A percentile compares a stretch with the other conserved stretches of the same genome.
phyloP scores from a whole-genome alignment of 129 eudicot genomes.

The Heracleum sosnowskyi region DNA sequence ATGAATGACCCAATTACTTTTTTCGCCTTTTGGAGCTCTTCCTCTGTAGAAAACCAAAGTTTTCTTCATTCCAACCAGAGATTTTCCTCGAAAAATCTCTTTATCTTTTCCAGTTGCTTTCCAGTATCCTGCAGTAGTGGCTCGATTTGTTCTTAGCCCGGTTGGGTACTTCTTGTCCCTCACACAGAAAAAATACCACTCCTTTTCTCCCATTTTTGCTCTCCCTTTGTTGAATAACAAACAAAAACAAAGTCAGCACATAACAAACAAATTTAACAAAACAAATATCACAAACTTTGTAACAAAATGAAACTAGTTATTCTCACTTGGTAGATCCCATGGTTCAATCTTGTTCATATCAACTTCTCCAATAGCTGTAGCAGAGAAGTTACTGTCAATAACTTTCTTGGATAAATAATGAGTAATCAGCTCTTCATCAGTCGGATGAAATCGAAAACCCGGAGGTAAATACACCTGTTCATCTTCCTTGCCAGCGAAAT shows the following conservation, averaged over 20 bases:
- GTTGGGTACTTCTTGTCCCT: constrained; percentile 96
- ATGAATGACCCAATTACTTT: constrained; percentile 89
- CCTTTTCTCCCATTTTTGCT: constrained; percentile 94
- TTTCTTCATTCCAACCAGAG: constrained; percentile 90
- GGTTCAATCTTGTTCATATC: constrained; percentile 98
- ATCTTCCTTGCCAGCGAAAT: constrained; percentile 28
- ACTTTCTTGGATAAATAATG: constrained; percentile 71
- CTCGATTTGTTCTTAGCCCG: constrained; percentile 86
- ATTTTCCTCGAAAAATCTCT: constrained; percentile 63
- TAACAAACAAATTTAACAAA: not conserved
- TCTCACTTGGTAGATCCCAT: constrained; percentile 90
- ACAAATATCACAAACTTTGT: not conserved
- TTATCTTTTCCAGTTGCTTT: constrained; percentile 98
- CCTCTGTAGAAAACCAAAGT: constrained; percentile 90
- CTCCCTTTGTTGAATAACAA: constrained; percentile 36
- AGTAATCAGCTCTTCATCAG: constrained; percentile 87
- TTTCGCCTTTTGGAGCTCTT: constrained; percentile 92
- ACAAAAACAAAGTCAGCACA: not conserved
- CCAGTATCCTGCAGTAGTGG: constrained; percentile 92
- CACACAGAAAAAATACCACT: constrained; percentile 93
- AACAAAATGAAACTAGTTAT: not conserved
- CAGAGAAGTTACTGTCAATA: constrained; percentile 46
- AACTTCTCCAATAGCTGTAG: constrained; percentile 82
- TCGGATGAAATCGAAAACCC: constrained; percentile 90
- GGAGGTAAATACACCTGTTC: constrained; percentile 68